phyloP scores from a whole-genome alignment of 495 filamentous ascomycete genomes.

The Podospora anserina region DNA sequence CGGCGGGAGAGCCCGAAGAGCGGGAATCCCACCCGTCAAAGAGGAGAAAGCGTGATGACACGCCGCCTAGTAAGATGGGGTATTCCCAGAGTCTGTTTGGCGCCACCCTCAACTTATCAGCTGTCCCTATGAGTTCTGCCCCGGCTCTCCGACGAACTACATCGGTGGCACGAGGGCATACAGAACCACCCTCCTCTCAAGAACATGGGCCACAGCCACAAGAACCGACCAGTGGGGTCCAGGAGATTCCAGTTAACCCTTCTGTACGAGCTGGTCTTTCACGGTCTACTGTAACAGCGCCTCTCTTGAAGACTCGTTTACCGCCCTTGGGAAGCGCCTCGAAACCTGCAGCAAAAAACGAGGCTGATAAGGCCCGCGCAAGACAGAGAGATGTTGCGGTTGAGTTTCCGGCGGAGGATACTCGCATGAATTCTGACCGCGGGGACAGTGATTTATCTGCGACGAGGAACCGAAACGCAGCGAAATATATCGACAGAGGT shows the following conservation, averaged over 20 bases:
- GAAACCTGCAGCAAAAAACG: neutral
- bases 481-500: neutral
- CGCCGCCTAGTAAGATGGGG: neutral
- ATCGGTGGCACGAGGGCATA: neutral
- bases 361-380: neutral
- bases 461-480: neutral
- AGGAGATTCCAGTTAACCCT: neutral
- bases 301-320: neutral
- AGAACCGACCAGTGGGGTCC: neutral
- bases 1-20: neutral
- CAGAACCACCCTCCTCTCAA: neutral
- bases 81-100: neutral
- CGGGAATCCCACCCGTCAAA: neutral
- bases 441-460: neutral
- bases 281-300: neutral
- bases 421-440: neutral
- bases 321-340: neutral
- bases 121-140: neutral
- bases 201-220: neutral
- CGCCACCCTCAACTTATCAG: neutral
- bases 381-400: neutral
- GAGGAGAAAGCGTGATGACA: neutral
- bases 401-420: neutral
- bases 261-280: conserved; percentile 3
- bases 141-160: neutral